A percentile compares a stretch with the other conserved stretches of the same genome.
Evolutionary conservation across 805 yeast species (phyloP).

Genomic region (Candida odintsovae): DNA sequence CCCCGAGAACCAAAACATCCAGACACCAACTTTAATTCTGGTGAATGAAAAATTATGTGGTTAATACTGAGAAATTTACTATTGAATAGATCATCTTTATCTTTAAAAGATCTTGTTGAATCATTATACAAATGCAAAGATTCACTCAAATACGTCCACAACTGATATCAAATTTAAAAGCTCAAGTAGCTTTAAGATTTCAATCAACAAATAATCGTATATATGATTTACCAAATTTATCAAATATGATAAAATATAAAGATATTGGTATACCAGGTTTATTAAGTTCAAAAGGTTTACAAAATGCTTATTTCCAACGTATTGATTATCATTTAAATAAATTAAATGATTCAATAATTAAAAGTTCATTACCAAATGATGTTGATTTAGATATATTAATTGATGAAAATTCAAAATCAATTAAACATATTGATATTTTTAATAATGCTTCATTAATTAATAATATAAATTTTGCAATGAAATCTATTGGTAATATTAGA

Average conservation of each 20-base stretch:
- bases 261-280: conserved; percentile 43
- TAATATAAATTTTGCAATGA: conserved; percentile 32
- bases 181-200: too few species aligned
- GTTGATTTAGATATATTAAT: conserved; percentile 21
- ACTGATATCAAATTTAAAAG: too few species aligned
- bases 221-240: neutral
- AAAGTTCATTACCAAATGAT: conserved; percentile 20
- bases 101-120: too few species aligned
- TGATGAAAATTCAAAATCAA: conserved; percentile 23
- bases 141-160: neutral
- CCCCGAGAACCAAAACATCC: too few species aligned
- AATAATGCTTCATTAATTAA: conserved; percentile 34
- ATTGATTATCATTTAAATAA: conserved; percentile 32
- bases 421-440: conserved; percentile 26
- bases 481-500: conserved; percentile 27
- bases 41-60: too few species aligned
- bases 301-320: conserved; percentile 46
- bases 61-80: too few species aligned
- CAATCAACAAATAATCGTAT: conserved; percentile 2
- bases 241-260: conserved; percentile 9
- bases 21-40: too few species aligned
- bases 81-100: too few species aligned
- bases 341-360: conserved; percentile 31
- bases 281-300: conserved; percentile 39
- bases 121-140: conserved; percentile 3